Base-by-base conservation (phyloP, 768 basidiomycete species). In the Trametes cingulata region DNA sequence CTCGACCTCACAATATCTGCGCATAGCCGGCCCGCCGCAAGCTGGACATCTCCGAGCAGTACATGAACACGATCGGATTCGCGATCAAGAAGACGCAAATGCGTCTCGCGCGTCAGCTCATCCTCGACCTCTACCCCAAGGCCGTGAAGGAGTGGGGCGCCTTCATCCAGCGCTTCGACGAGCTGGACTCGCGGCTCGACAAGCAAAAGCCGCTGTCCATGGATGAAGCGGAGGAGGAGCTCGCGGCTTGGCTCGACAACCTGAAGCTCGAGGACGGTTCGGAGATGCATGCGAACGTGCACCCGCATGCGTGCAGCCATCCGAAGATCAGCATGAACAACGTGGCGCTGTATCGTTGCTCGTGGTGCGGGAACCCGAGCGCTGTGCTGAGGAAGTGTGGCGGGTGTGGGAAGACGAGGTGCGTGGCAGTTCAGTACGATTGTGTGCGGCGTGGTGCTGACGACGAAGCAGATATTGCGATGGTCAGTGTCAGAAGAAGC, bases 341-440 rank as follows among this genome's bases (percentile, higher is more conserved):
- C 19, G 80, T 85, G 8, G 76, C 71, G 37, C 71, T 89, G 41
- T 87, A 84, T 70, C 72, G 78, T 24, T 89, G 87, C 65, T 84
- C 85, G 24, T 84, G 80, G 78, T 88, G 87, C 61, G 76, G 80
- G 6, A 87, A 86, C 58, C 85, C 85, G 6, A 86, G 82, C 50
- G 84, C 83, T 0, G 76, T 77, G 7, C 68, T 86, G 47, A 77
- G 77, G 62, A 85, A 82, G 68, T 86, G 85, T 61, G 68, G 71
- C 5, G 75, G 78, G 2, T 82, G 81, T 53, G 73, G 65, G 24
- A 74, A 71, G 54, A 72, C 77, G 10, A 78, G 78, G 80, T 78
- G 45, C 20, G 64, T 61, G 52, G 42, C 17, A 12, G 10, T 5
- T 14, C 17, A 10, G 4, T 2, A 47, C 27, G 33, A 19, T 14